phyloP scores from a whole-genome alignment of 2,329 filamentous ascomycete genomes.

The Penicillium crustosum region DNA sequence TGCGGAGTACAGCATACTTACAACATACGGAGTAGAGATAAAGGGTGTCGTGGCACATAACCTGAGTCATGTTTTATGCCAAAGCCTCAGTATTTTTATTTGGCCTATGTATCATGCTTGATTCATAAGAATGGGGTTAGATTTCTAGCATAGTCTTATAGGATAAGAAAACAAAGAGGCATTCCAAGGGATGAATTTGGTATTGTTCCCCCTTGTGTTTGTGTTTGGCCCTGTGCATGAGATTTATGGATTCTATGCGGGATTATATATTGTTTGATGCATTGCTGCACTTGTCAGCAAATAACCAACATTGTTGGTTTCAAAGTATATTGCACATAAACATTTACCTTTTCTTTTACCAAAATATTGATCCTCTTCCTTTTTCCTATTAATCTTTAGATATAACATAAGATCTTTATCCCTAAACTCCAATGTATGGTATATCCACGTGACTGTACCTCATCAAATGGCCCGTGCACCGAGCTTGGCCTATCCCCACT shows the following conservation, averaged over 20 bases:
- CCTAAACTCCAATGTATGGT: not conserved
- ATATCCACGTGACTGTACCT: not conserved
- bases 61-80: not conserved
- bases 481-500: conserved; percentile 1
- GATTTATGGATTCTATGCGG: not conserved
- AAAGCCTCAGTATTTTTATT: not conserved
- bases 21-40: not conserved
- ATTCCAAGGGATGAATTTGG: not conserved
- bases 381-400: too few species aligned
- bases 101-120: not conserved
- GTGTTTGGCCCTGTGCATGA: not conserved
- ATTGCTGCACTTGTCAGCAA: not conserved
- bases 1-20: not conserved
- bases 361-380: not conserved
- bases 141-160: not conserved
- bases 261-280: not conserved
- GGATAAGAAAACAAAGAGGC: not conserved
- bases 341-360: not conserved
- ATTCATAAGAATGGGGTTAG: too few species aligned
- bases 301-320: not conserved
- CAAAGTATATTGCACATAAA: not conserved
- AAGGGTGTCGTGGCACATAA: conserved; percentile 1
- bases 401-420: not conserved
- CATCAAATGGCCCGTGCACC: not conserved
- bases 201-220: not conserved